Evolutionary conservation across 2,329 filamentous ascomycete genomes (phyloP).

Genomic region (Trichophyton benhamiae): DNA sequence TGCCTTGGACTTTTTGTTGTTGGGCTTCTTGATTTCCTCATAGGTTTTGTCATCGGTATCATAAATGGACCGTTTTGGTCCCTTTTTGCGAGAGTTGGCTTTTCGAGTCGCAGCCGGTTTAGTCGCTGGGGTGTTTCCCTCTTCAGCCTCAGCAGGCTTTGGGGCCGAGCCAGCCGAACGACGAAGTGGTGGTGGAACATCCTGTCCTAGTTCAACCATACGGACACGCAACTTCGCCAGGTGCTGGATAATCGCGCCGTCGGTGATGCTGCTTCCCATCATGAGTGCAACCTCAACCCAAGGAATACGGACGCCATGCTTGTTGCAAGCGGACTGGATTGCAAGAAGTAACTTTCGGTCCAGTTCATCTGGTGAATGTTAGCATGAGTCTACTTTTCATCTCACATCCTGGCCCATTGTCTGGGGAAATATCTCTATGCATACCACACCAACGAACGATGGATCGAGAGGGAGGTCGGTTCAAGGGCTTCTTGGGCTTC

Average conservation of each 20-base stretch:
- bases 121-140: background rate
- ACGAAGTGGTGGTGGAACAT: conserved; percentile 30
- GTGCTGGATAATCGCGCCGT: conserved; percentile 37
- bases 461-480: conserved; percentile 23
- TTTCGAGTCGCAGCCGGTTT: background rate
- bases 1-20: background rate
- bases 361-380: conserved; percentile 26
- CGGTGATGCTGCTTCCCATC: conserved; percentile 31
- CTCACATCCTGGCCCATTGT: background rate
- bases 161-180: conserved; percentile 17
- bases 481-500: background rate
- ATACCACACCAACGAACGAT: conserved; percentile 35
- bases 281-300: conserved; percentile 30
- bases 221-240: conserved; percentile 33
- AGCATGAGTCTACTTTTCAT: conserved; percentile 9
- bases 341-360: conserved; percentile 33
- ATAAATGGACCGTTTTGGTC: background rate
- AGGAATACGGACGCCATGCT: conserved; percentile 28
- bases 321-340: conserved; percentile 32
- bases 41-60: conserved; percentile 2
- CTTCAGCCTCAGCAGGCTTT: background rate
- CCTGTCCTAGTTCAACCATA: conserved; percentile 22
- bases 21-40: background rate
- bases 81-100: conserved; percentile 8
- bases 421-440: conserved; percentile 7